These are phyloP conservation scores for Corylus avellana DNA, from an alignment of 306 rosid genomes.

Conservation along the genomic window DNA sequence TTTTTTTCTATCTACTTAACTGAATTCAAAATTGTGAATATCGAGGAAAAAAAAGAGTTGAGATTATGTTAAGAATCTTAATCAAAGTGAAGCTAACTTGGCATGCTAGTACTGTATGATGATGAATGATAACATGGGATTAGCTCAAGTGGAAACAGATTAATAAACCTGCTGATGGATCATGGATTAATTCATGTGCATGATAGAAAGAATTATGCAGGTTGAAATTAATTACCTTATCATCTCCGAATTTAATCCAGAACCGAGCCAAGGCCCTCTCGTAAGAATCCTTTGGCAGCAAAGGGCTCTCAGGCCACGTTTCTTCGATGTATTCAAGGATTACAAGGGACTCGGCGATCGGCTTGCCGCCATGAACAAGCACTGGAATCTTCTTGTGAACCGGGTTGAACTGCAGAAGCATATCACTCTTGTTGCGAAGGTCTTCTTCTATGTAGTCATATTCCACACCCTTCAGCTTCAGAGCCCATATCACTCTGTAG, in stretches of 20 bases:
- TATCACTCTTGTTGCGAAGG: conserved; percentile 39
- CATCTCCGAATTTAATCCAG: conserved; percentile 32
- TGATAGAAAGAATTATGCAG: too few relatives aligned
- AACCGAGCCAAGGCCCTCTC: conserved; percentile 39
- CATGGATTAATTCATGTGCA: too few relatives aligned
- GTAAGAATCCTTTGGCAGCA: conserved; percentile 31
- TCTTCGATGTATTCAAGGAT: conserved; percentile 56
- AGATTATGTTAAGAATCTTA: too few relatives aligned
- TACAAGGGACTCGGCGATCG: conserved; percentile 42
- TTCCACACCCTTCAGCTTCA: conserved; percentile 40
- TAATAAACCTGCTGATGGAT: too few relatives aligned
- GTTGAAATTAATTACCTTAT: conserved; percentile 30
- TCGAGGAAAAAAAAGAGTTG: too few relatives aligned
- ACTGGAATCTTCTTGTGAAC: conserved; percentile 50
- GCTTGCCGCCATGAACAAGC: conserved; percentile 50
- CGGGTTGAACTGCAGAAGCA: conserved; percentile 47
- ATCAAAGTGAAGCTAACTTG: too few relatives aligned
- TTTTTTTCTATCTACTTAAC: too few relatives aligned
- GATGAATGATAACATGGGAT: too few relatives aligned
- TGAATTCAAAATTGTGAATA: too few relatives aligned
- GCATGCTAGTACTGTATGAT: too few relatives aligned
- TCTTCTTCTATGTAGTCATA: conserved; percentile 52
- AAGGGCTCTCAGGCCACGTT: conserved; percentile 33
- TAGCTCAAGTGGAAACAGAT: too few relatives aligned
- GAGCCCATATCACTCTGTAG: conserved; percentile 51